Evolutionary conservation across 768 basidiomycete species (phyloP), one percentile per base, ranked within the genome.

Genomic region (Polyporus arcularius): DNA sequence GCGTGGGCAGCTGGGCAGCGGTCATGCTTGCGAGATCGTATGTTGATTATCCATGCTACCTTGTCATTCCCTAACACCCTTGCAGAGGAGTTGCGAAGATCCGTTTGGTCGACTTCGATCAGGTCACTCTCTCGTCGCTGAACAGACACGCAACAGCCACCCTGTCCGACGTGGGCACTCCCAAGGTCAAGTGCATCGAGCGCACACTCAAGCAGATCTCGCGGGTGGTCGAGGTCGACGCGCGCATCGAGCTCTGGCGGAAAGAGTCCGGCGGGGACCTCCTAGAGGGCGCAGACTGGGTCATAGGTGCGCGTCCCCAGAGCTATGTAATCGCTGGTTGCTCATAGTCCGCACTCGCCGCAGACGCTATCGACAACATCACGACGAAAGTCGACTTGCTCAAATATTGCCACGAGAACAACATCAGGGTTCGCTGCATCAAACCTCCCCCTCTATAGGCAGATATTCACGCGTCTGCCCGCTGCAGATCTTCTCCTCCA

Each of bases 281-380:
- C 39, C 78, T 99, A 0, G 86, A 88, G 39, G 95, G 87, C 28
- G 90, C 88, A 1, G 94, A 98, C 68, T 99, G 95, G 92, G 96
- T 98, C 21, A 83, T 99, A 64, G 92, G 91, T 91, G 26, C 16
- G 53, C 28, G 6, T 18, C 16, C 21, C 7, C 46, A 28, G 26
- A 10, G 10, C 21, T 9, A 14, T 32, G 18, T 30, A 7, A 30
- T 50, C 16, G 40, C 47, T 32, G 21, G 12, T 50, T 18, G 30
- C 21, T 12, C 35, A 26, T 32, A 26, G 21, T 26, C 21, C 21
- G 21, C 21, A 26, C 21, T 26, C 21, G 21, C 26, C 41, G 14
- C 67, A 86, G 96, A 99, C 73, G 95, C 95, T 5, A 99, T 98
- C 60, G 96, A 98, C 75, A 98, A 99, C 70, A 96, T 98, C 63